These are phyloP conservation scores for Fusarium sororula DNA, from an alignment of 2,329 filamentous ascomycete genomes.

Conservation along the genomic window DNA sequence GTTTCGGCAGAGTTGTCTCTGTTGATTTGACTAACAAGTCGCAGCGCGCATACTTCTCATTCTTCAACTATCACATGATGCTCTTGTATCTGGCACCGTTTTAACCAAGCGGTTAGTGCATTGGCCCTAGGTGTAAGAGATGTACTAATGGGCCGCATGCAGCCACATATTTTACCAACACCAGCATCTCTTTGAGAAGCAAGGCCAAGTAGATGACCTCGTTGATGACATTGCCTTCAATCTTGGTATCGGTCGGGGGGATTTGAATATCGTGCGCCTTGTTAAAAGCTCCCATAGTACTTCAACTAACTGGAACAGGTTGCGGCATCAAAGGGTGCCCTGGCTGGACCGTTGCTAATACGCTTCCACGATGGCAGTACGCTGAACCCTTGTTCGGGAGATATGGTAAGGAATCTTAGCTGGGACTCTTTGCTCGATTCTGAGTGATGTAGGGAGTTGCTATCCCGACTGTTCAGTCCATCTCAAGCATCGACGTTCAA, in stretches of 20 bases:
- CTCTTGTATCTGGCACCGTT: slow-evolving; percentile 62
- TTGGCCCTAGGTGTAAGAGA: neutral
- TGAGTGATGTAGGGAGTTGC: slow-evolving; percentile 62
- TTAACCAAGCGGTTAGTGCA: slow-evolving; percentile 69
- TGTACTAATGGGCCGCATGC: neutral
- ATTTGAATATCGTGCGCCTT: slow-evolving; percentile 73
- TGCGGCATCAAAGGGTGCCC: slow-evolving; percentile 77
- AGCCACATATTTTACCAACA: slow-evolving; percentile 86
- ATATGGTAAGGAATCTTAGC: slow-evolving; percentile 36
- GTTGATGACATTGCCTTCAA: slow-evolving; percentile 80
- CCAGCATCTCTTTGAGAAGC: slow-evolving; percentile 74
- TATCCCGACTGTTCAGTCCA: slow-evolving; percentile 63
- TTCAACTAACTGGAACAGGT: slow-evolving; percentile 56
- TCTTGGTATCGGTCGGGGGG: slow-evolving; percentile 68
- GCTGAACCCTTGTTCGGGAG: slow-evolving; percentile 45
- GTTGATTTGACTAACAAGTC: neutral
- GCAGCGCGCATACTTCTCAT: slow-evolving; percentile 67
- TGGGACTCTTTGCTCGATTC: neutral
- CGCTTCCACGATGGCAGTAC: slow-evolving; percentile 55
- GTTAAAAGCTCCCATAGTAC: no score
- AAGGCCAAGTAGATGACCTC: slow-evolving; percentile 73
- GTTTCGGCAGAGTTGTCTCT: neutral
- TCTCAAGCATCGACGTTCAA: slow-evolving; percentile 60
- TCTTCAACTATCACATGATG: slow-evolving; percentile 67
- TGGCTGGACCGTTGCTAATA: slow-evolving; percentile 67